Evolutionary conservation across 805 yeast genomes (phyloP), one percentile per base, ranked within the genome.

Genomic region (Starmerella stellata): DNA sequence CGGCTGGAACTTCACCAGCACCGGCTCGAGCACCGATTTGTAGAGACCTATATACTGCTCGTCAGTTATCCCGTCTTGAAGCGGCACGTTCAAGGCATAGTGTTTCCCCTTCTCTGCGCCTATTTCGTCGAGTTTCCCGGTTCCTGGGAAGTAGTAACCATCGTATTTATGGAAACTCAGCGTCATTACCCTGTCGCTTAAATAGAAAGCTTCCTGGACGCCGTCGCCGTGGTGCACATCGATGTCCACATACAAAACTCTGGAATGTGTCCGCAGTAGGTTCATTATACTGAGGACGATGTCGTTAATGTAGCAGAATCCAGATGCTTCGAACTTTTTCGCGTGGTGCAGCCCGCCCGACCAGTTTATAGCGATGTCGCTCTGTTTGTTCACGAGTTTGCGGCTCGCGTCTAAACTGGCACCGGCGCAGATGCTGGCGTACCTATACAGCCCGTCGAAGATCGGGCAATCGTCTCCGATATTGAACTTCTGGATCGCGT

Each of bases 211-310:
- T 57, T 83, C 94, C 56, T 83, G 92, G 4, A 82, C 95, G 44
- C 94, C 95, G 57, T 82, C 95, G 24, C 95, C 95, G 54, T 82
- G 95, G 55, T 82, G 95, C 19, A 82, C 75, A 55, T 82, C 95
- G 37, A 80, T 82, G 55, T 82, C 95, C 41, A 82, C 78, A 55
- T 82, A 82, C 34, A 82, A 58, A 8, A 82, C 93, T 42, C 94
- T 69, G 21, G 93, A 82, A 56, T 79, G 85, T 53, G 75, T 76
- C 43, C 93, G 63, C 49, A 83, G 63, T 47, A 82, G 60, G 52
- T 82, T 80, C 44, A 82, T 61, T 40, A 81, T 79, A 3, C 92
- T 87, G 46, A 82, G 61, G 1, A 81, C 95, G 48, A 82, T 83
- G 57, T 82, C 95, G 58, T 82, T 82, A 46, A 82, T 71, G 57